A percentile compares a stretch with the other conserved stretches of the same genome.
These are phyloP conservation scores for Gossypium anomalum DNA, from an alignment of 345 rosid species.

Conservation along the genomic window DNA sequence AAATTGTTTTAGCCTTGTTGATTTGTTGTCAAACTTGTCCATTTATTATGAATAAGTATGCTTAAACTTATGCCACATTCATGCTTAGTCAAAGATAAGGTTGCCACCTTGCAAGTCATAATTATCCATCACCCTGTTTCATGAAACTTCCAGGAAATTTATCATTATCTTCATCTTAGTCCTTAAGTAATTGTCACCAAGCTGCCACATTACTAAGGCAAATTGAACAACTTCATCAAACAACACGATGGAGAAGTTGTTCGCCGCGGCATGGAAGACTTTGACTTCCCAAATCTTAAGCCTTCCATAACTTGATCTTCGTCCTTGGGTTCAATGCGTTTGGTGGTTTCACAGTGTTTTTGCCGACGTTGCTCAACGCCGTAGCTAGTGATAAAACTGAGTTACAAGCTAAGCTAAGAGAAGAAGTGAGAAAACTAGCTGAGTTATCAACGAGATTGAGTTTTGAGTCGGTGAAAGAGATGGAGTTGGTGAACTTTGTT, in stretches of 20 bases:
- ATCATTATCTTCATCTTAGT: no score
- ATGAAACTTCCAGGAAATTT: no score
- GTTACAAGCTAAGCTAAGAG: slow-evolving; percentile 44
- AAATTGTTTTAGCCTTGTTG: no score
- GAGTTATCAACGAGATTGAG: slow-evolving; percentile 20
- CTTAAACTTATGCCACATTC: no score
- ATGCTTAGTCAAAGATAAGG: no score
- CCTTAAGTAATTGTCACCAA: no score
- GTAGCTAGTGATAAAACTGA: slow-evolving; percentile 47
- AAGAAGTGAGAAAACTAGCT: slow-evolving; percentile 50
- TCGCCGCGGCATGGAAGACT: slow-evolving; percentile 43
- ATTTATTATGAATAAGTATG: no score
- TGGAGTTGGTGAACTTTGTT: slow-evolving; percentile 75
- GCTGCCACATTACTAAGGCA: no score
- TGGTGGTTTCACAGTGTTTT: slow-evolving; percentile 74
- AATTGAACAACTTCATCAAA: slow-evolving; percentile 35
- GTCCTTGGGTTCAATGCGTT: slow-evolving; percentile 71
- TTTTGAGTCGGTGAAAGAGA: slow-evolving; percentile 54
- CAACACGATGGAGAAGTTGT: slow-evolving; percentile 47
- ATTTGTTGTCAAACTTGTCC: no score
- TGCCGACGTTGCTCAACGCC: slow-evolving; percentile 35
- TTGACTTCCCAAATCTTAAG: slow-evolving; percentile 55
- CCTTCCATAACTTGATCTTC: slow-evolving; percentile 65
- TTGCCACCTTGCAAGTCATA: no score
- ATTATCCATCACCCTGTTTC: no score